Conservation (phyloP, 176 grass and related monocot genomes). For the Secale cereale region DNA sequence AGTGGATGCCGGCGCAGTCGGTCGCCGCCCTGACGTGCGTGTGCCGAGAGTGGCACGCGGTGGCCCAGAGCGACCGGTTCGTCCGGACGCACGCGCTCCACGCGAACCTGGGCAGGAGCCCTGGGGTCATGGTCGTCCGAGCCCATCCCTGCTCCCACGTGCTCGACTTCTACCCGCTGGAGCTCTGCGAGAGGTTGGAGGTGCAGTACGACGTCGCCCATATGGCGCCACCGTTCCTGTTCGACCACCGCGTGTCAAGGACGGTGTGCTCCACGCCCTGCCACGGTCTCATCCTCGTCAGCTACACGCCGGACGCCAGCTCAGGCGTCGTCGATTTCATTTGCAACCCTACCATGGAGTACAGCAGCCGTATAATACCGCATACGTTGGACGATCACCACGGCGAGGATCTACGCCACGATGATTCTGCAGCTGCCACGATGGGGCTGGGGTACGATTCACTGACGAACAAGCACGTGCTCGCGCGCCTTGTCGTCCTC, state of each 20-base stretch:
- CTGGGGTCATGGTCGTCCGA: neutral
- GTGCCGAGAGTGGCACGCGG: neutral
- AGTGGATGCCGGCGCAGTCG: neutral
- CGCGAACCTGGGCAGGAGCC: neutral
- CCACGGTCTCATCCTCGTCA: neutral
- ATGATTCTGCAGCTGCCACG: too few species aligned
- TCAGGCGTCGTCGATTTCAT: neutral
- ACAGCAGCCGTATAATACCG: neutral
- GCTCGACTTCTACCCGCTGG: neutral
- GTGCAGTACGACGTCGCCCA: too few species aligned
- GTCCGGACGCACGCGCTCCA: neutral
- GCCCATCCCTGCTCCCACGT: too few species aligned
- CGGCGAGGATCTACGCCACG: too few species aligned
- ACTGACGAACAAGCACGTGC: neutral
- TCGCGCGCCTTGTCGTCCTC: neutral
- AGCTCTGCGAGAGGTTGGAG: neutral
- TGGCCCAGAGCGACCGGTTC: neutral
- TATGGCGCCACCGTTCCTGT: neutral
- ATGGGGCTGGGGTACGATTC: neutral
- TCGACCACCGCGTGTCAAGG: neutral
- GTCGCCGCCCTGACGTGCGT: neutral
- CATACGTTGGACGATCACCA: too few species aligned
- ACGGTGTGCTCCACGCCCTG: constrained; percentile 8
- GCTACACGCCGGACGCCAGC: neutral
- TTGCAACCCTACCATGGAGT: neutral